Base-by-base conservation (phyloP, 2,329 filamentous ascomycete genomes). In the Colletotrichum truncatum region DNA sequence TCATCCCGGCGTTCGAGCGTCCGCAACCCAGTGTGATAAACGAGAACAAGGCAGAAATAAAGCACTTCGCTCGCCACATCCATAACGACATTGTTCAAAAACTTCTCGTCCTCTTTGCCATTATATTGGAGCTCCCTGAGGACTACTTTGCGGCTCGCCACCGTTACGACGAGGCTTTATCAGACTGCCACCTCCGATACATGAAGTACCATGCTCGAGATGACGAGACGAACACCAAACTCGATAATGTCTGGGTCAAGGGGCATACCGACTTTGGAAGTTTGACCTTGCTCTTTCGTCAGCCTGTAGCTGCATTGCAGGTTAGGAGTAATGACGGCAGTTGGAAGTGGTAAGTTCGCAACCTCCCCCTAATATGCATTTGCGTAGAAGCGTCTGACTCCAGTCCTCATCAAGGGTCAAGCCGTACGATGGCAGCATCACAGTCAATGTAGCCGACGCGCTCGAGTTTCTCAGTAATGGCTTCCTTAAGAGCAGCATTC, bases 141-240 rank as follows among this genome's bases (percentile, higher is more conserved):
- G 84, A 89, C 16, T 82, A 82, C 64, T 81, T 90, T 49, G 78
- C 84, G 23, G 78, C 81, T 10, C 77, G 81, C 30, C 87, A 90
- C 70, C 78, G 78, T 6, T 90, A 88, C 68, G 80, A 86, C 2
- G 77, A 82, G 51, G 77, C 82, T 34, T 82, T 82, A 46, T 56
- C 51, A 4, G 85, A 88, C 68, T 84, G 84, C 55, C 85, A 88
- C 69, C 78, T 88, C 32, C 82, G 87, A 7, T 88, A 88, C 73
- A 88, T 88, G 86, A 82, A 85, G 64, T 89, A 89, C 69, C 80
- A 82, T 59, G 77, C 77, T 0, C 81, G 85, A 11, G 79, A 78
- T 1, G 70, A 75, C 4, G 81, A 82, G 14, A 79, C 82, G 28
- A 85, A 85, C 72, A 43, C 67, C 9, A 70, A 69, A 25, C 69